Conservation (phyloP, 495 filamentous ascomycete genomes). For the Xylaria intraflava region DNA sequence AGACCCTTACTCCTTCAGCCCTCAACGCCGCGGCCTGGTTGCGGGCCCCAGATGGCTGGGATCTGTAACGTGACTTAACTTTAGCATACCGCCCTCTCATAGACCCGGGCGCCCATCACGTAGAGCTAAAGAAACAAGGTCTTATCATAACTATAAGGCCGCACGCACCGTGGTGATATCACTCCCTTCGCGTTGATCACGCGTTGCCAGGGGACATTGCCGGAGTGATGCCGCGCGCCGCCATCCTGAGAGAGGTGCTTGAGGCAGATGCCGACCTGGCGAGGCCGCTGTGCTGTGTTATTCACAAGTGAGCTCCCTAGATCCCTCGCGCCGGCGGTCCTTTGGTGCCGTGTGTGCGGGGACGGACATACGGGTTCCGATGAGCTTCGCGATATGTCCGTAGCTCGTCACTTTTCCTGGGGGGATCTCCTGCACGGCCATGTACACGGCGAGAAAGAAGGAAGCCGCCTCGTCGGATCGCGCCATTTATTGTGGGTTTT, state of each 20-base stretch:
- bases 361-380: constrained; percentile 65
- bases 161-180: constrained; percentile 69
- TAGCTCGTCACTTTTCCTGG: constrained; percentile 78
- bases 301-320: not conserved
- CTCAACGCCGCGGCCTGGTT: constrained; percentile 63
- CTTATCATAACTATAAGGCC: not conserved
- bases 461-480: constrained; percentile 76
- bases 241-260: constrained; percentile 65
- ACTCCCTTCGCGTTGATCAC: constrained; percentile 81
- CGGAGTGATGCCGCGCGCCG: constrained; percentile 51
- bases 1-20: constrained; percentile 64
- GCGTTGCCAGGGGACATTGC: constrained; percentile 89
- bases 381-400: constrained; percentile 74
- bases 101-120: not conserved
- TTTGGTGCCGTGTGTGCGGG: not conserved
- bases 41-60: constrained; percentile 55
- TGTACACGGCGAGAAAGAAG: constrained; percentile 80
- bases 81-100: not conserved
- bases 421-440: constrained; percentile 78
- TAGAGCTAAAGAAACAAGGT: no score
- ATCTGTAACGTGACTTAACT: constrained; percentile 36
- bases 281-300: constrained; percentile 55
- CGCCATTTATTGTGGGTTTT: constrained; percentile 43
- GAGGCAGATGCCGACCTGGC: constrained; percentile 82
- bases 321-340: no score